These are phyloP conservation scores for Linnemannia exigua DNA, from an alignment of 192 early-diverging fungal species.

Conservation along the genomic window DNA sequence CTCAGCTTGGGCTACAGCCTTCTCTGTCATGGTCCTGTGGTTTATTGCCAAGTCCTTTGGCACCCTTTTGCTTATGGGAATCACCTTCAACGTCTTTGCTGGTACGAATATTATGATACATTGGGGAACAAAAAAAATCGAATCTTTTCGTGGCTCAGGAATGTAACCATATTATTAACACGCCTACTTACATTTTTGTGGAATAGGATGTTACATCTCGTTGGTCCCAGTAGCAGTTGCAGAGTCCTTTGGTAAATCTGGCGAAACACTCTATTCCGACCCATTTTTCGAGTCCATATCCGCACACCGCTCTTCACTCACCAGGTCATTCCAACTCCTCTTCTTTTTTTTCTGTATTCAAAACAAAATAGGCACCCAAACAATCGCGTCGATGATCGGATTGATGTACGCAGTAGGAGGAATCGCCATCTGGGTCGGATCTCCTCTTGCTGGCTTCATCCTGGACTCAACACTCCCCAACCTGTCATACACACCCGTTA, in stretches of 20 bases:
- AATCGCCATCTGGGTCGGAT: constrained; percentile 58
- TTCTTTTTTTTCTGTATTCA: not conserved
- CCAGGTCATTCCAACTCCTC: not conserved
- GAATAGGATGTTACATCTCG: constrained; percentile 60
- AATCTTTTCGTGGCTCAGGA: too few relatives aligned
- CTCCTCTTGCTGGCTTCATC: constrained; percentile 54
- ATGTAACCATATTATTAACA: not conserved
- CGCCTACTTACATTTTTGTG: not conserved
- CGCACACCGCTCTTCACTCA: too few relatives aligned
- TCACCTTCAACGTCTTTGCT: constrained; percentile 58
- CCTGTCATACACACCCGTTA: constrained; percentile 41
- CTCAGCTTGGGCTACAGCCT: constrained; percentile 36
- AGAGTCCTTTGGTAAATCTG: constrained; percentile 54
- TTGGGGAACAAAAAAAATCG: too few relatives aligned
- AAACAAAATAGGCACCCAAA: constrained; percentile 30
- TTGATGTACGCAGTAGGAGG: constrained; percentile 58
- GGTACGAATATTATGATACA: constrained; percentile 12
- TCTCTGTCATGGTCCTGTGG: constrained; percentile 63
- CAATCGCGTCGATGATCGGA: constrained; percentile 58
- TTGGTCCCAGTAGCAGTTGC: constrained; percentile 58
- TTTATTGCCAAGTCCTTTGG: constrained; percentile 59
- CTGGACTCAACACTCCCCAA: constrained; percentile 43
- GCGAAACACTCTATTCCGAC: not conserved
- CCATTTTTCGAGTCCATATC: not conserved
- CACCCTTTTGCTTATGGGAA: constrained; percentile 56